Base-by-base conservation (phyloP, 2,329 filamentous ascomycete species). In the Alternaria sp. region DNA sequence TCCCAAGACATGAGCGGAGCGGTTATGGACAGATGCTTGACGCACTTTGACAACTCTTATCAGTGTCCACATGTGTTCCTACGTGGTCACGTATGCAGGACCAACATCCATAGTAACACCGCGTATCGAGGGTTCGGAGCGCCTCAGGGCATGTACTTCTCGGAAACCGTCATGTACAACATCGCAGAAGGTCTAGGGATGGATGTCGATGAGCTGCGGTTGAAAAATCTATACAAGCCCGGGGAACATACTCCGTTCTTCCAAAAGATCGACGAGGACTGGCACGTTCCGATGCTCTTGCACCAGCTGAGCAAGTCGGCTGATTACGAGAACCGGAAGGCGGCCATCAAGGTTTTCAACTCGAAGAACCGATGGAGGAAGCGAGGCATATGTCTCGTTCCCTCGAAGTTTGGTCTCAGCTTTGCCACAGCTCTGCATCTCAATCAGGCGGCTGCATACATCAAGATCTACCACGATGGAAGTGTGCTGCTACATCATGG, bases 381-480 rank as follows among this genome's bases (percentile, higher is more conserved):
- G 83, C 89, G 94, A 54, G 94, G 94, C 0, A 82, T 91, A 55
- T 89, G 93, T 7, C 80, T 98, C 9, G 89, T 98, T 48, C 95
- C 94, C 0, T 97, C 94, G 44, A 98, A 98, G 74, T 98, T 98
- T 70, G 94, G 94, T 69, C 97, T 98, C 70, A 96, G 93, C 2
- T 98, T 97, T 57, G 77, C 77, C 76, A 97, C 94, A 0, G 94
- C 94, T 0, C 83, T 97, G 3, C 97, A 95, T 83, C 86, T 98
- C 68, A 98, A 98, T 77, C 94, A 98, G 78, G 94, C 94, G 2
- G 93, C 92, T 55, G 94, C 94, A 1, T 83, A 97, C 52, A 92
- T 98, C 8, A 94, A 98, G 78, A 93, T 98, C 61, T 98, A 97
- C 75, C 94, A 96, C 72, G 94, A 98, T 68, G 94, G 95, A 0